These are phyloP conservation scores for Melocanna baccifera DNA, from an alignment of 176 grass and related monocot species.

Conservation along the genomic window DNA sequence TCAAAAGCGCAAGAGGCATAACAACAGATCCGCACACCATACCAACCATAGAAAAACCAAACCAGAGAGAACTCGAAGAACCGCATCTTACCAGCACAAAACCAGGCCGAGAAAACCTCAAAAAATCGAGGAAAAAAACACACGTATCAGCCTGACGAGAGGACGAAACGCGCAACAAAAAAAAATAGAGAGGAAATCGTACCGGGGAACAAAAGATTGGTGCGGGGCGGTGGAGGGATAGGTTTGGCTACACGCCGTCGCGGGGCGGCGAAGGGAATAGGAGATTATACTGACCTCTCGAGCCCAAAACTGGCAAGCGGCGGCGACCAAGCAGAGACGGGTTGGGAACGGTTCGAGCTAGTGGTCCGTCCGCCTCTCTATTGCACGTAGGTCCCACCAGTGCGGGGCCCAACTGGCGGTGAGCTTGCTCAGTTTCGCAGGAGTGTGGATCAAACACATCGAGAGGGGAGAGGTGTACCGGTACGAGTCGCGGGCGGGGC, in stretches of 20 bases:
- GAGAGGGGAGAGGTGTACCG: not conserved
- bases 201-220: not conserved
- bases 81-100: not conserved
- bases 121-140: not conserved
- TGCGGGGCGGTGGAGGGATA: not conserved
- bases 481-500: not conserved
- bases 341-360: not conserved
- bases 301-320: not conserved
- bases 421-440: not conserved
- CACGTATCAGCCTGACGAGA: not conserved
- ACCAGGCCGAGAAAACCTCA: not conserved
- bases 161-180: not conserved
- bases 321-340: not conserved
- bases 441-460: not conserved
- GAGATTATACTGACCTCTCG: conserved; percentile 7
- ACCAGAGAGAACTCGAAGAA: not conserved
- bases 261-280: not conserved
- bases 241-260: not conserved
- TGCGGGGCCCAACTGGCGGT: not conserved
- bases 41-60: not conserved
- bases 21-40: not conserved
- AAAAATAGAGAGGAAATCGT: not conserved
- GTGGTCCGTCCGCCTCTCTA: not conserved
- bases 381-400: not conserved
- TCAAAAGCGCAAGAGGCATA: not conserved